phyloP scores from a whole-genome alignment of 495 filamentous ascomycete species.

The Terfezia boudieri region DNA sequence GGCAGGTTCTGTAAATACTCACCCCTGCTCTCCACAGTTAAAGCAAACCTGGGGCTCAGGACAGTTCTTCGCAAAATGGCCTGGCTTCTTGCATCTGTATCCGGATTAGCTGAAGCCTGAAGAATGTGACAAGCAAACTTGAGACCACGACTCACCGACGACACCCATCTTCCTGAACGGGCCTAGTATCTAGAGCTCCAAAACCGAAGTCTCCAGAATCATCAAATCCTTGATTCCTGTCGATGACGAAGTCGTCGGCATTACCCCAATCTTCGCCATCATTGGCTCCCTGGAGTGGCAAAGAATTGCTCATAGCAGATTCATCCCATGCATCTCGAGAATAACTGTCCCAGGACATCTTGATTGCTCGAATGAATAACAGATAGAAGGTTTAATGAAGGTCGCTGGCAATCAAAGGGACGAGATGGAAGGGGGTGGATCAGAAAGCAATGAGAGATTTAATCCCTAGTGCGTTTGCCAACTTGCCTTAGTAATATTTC shows the following conservation, averaged over 20 bases:
- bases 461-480: too few species aligned
- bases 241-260: too few species aligned
- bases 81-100: conserved; percentile 29
- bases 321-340: conserved; percentile 1
- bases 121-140: background rate
- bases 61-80: conserved; percentile 38
- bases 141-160: conserved; percentile 24
- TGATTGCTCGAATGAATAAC: too few species aligned
- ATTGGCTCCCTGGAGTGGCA: too few species aligned
- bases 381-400: too few species aligned
- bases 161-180: conserved; percentile 6
- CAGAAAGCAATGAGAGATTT: too few species aligned
- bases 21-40: conserved; percentile 52
- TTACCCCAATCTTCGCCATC: too few species aligned
- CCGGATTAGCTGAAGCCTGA: background rate
- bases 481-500: too few species aligned
- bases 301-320: too few species aligned
- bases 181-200: background rate
- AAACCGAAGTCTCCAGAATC: background rate
- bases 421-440: too few species aligned
- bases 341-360: too few species aligned
- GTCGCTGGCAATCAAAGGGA: too few species aligned
- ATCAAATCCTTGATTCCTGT: background rate
- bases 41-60: conserved; percentile 37
- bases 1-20: conserved; percentile 23